Percentiles rank a stretch among this genome's conserved stretches.
Evolutionary conservation across 192 early-diverging fungal genomes (phyloP).

Genomic region (Rhizoclosmatium globosum): DNA sequence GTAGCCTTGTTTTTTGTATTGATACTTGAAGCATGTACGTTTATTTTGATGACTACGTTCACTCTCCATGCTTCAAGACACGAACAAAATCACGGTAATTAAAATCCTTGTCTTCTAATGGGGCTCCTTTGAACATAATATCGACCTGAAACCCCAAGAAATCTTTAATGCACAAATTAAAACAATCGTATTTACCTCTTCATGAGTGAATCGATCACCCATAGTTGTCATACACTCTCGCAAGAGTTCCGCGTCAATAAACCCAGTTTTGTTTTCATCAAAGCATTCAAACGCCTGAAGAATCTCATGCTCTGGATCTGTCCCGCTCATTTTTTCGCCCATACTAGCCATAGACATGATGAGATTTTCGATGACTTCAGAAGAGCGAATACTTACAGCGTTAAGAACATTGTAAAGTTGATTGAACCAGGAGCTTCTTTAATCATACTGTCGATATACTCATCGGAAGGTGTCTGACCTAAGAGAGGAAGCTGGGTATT

Average conservation of each 20-base stretch:
- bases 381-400: conserved; percentile 55
- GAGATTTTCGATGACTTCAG: not conserved
- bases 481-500: conserved; percentile 9
- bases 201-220: conserved; percentile 89
- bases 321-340: conserved; percentile 91
- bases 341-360: conserved; percentile 48
- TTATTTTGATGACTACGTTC: not conserved
- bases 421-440: conserved; percentile 83
- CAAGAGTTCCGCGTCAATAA: conserved; percentile 81
- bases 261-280: conserved; percentile 84
- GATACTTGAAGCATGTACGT: too few species aligned
- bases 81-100: conserved; percentile 93
- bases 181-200: conserved; percentile 69
- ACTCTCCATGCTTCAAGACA: conserved; percentile 94
- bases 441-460: conserved; percentile 90
- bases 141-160: conserved; percentile 66
- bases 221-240: conserved; percentile 91
- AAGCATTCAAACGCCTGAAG: conserved; percentile 92
- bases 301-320: conserved; percentile 92
- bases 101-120: conserved; percentile 75
- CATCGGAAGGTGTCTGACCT: conserved; percentile 78
- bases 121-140: conserved; percentile 91
- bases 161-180: not conserved
- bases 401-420: conserved; percentile 98
- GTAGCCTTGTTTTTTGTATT: too few species aligned